phyloP scores from a whole-genome alignment of 169 alveolate species.

The Babesia caballi region DNA sequence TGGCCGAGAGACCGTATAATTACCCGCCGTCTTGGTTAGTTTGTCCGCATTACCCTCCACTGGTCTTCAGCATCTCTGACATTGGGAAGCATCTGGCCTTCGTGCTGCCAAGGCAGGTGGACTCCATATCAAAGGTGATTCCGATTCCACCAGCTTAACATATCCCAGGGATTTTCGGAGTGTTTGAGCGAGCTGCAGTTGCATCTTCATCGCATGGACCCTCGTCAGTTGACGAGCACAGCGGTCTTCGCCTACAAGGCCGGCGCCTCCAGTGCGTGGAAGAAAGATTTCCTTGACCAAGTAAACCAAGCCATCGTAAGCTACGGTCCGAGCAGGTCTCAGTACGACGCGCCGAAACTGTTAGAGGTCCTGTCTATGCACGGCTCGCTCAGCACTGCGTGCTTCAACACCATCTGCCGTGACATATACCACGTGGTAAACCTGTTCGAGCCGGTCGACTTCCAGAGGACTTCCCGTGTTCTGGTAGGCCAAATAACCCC shows the following conservation, averaged over 20 bases:
- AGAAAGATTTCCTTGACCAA: slow-evolving; percentile 35
- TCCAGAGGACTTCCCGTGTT: slow-evolving; percentile 68
- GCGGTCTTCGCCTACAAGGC: slow-evolving; percentile 63
- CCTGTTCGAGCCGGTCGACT: slow-evolving; percentile 79
- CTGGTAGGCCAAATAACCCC: slow-evolving; percentile 39
- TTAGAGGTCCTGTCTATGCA: slow-evolving; percentile 63
- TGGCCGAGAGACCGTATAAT: slow-evolving; percentile 23
- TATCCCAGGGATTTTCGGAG: slow-evolving; percentile 4
- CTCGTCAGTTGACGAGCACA: slow-evolving; percentile 41
- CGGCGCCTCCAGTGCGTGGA: neutral
- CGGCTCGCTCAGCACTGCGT: slow-evolving; percentile 19
- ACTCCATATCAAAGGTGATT: neutral
- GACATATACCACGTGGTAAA: slow-evolving; percentile 67
- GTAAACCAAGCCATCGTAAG: slow-evolving; percentile 20
- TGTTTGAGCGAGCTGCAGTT: slow-evolving; percentile 32
- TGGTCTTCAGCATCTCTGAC: slow-evolving; percentile 14
- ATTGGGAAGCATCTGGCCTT: slow-evolving; percentile 24
- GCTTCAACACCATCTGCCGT: slow-evolving; percentile 68
- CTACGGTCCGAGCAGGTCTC: slow-evolving; percentile 4
- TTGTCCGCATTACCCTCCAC: neutral
- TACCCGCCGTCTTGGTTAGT: slow-evolving; percentile 52
- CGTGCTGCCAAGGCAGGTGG: slow-evolving; percentile 26
- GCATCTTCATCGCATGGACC: slow-evolving; percentile 47
- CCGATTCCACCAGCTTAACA: neutral
- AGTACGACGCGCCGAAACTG: slow-evolving; percentile 69